phyloP scores from a whole-genome alignment of 1,284 basidiomycete species.

The Termitomyces sp. region DNA sequence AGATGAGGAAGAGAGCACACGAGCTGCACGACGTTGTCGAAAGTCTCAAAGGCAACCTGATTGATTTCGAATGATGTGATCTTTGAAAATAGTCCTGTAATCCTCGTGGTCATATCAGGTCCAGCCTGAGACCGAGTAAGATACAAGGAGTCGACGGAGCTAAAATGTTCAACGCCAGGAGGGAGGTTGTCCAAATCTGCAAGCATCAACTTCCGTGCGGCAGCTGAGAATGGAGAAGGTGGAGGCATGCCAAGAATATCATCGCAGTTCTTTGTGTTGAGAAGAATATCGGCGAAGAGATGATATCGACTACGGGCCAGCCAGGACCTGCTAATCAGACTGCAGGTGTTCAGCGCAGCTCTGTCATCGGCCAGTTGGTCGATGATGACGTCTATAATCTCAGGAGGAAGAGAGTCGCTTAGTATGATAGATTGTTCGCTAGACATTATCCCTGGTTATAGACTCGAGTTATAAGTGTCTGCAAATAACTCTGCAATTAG shows the following conservation, averaged over 20 bases:
- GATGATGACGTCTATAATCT: slow-evolving; percentile 13
- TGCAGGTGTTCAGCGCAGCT: slow-evolving; percentile 5
- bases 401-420: neutral
- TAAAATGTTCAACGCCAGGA: slow-evolving; percentile 6
- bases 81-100: slow-evolving; percentile 4
- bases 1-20: slow-evolving; percentile 10
- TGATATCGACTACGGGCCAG: slow-evolving; percentile 7
- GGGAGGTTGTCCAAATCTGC: neutral
- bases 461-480: neutral
- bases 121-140: neutral
- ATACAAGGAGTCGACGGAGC: slow-evolving; percentile 7
- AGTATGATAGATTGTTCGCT: neutral
- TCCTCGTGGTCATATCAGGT: neutral
- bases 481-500: neutral
- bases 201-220: slow-evolving; percentile 11
- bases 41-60: slow-evolving; percentile 7
- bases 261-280: slow-evolving; percentile 3
- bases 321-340: slow-evolving; percentile 9
- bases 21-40: slow-evolving; percentile 6
- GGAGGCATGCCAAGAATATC: slow-evolving; percentile 3
- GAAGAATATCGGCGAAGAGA: slow-evolving; percentile 10
- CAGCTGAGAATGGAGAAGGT: slow-evolving; percentile 5
- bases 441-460: neutral
- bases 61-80: slow-evolving; percentile 13
- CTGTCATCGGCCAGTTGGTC: slow-evolving; percentile 13